phyloP scores from a whole-genome alignment of 2,329 filamentous ascomycete genomes.

The Ceratocystis albifundus region DNA sequence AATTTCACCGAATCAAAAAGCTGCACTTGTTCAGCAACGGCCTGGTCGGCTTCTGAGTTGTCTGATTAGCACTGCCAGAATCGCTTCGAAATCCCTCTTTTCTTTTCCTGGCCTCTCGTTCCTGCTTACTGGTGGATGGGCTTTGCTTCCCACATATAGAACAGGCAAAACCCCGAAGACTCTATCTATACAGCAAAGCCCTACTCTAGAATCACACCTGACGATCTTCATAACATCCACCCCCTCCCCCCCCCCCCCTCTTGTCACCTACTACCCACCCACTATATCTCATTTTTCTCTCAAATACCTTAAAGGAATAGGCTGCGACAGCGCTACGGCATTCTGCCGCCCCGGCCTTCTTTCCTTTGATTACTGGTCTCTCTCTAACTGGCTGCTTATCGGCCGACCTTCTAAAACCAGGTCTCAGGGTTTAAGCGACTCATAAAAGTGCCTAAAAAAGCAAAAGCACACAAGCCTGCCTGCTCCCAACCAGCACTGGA shows the following conservation, averaged over 20 bases:
- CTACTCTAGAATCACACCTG: constrained; percentile 1
- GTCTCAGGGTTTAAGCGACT: constrained; percentile 9
- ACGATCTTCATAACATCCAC: not conserved
- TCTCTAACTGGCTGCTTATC: constrained; percentile 5
- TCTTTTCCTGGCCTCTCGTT: not conserved
- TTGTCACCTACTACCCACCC: not conserved
- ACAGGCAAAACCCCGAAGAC: not conserved
- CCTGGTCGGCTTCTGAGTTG: not conserved
- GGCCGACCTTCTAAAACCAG: constrained; percentile 17
- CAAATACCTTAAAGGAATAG: constrained; percentile 10
- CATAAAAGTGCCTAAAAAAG: constrained; percentile 12
- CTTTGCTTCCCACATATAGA: not conserved
- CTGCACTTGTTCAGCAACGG: not conserved
- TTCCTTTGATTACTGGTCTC: constrained; percentile 2
- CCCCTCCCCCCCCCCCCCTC: not conserved
- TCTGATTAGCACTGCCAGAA: not conserved
- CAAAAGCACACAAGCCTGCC: constrained; percentile 9
- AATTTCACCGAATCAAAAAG: constrained; percentile 3
- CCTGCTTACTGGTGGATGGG: not conserved
- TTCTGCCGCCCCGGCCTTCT: constrained; percentile 12
- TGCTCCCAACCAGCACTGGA: not conserved
- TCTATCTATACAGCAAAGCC: not conserved
- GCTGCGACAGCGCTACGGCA: constrained; percentile 15
- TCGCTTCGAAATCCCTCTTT: not conserved
- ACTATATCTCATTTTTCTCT: not conserved